phyloP scores from a whole-genome alignment of 2,329 filamentous ascomycete species.

The Cladorrhinum sp. region DNA sequence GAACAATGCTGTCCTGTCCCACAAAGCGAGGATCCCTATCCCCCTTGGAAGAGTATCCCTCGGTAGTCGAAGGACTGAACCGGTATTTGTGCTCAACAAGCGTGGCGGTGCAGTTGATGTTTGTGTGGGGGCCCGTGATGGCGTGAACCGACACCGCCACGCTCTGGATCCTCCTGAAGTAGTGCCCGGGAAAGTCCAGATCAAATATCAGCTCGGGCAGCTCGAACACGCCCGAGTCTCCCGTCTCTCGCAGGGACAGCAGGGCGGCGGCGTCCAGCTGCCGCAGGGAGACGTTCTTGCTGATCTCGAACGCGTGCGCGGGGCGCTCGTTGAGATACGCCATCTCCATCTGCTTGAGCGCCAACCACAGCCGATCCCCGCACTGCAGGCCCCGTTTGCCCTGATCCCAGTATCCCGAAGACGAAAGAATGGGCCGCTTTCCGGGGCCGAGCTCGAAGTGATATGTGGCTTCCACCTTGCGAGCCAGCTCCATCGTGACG shows the following conservation, averaged over 20 bases:
- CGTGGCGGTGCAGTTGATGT: too few relatives aligned
- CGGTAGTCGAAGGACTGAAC: too few relatives aligned
- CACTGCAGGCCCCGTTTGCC: constrained; percentile 27
- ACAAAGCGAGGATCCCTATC: too few relatives aligned
- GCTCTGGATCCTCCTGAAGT: too few relatives aligned
- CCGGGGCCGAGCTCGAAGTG: constrained; percentile 24
- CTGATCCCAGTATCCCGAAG: constrained; percentile 29
- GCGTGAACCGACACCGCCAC: too few relatives aligned
- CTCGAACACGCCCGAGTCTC: too few relatives aligned
- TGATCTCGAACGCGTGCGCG: constrained; percentile 32
- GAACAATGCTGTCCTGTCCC: too few relatives aligned
- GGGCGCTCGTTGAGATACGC: constrained; percentile 9
- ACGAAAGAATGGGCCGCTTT: background rate
- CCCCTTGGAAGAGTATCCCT: too few relatives aligned
- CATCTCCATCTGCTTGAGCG: constrained; percentile 27
- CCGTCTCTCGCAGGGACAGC: constrained; percentile 26
- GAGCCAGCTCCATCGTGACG: constrained; percentile 27
- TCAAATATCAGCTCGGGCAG: too few relatives aligned
- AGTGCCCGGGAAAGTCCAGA: too few relatives aligned
- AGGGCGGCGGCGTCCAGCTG: constrained; percentile 30
- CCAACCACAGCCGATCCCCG: constrained; percentile 28
- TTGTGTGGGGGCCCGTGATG: too few relatives aligned
- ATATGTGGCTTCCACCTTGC: constrained; percentile 28
- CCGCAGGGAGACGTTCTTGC: constrained; percentile 33
- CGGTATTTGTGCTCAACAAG: too few relatives aligned